phyloP scores from a whole-genome alignment of 805 yeast genomes.

The Kodamaea sagamina region DNA sequence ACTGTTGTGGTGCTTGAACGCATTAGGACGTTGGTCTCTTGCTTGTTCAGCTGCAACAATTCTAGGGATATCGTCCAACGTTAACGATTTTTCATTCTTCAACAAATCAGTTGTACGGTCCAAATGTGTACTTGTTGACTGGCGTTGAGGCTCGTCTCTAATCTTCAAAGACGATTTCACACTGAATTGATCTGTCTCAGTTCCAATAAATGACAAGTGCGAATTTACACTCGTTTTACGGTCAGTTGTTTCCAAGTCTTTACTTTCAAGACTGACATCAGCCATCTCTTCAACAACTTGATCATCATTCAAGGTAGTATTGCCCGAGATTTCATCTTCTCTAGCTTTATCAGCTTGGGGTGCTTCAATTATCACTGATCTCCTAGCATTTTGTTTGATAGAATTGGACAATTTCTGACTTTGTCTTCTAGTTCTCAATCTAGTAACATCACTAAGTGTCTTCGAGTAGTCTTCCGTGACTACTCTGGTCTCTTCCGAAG shows the following conservation, averaged over 20 bases:
- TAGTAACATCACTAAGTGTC: constrained; percentile 74
- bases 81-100: constrained; percentile 79
- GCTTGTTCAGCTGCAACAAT: constrained; percentile 98
- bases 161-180: constrained; percentile 31
- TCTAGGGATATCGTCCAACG: constrained; percentile 94
- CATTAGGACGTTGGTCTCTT: constrained; percentile 87
- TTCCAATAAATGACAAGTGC: constrained; percentile 28
- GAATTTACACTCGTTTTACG: constrained; percentile 29
- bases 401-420: constrained; percentile 56
- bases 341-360: constrained; percentile 50
- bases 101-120: constrained; percentile 70
- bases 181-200: constrained; percentile 30
- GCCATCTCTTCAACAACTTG: constrained; percentile 18
- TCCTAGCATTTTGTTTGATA: constrained; percentile 61
- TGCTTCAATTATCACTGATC: constrained; percentile 65
- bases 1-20: constrained; percentile 75
- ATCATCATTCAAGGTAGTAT: constrained; percentile 17
- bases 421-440: constrained; percentile 73
- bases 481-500: constrained; percentile 6
- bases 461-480: constrained; percentile 54
- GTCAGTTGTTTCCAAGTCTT: constrained; percentile 6
- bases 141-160: constrained; percentile 41
- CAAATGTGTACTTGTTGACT: constrained; percentile 38
- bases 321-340: constrained; percentile 20
- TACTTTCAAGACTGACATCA: constrained; percentile 13